Base-by-base conservation (phyloP, 2,329 filamentous ascomycete genomes). In the Chrysoporthe austroafricana region DNA sequence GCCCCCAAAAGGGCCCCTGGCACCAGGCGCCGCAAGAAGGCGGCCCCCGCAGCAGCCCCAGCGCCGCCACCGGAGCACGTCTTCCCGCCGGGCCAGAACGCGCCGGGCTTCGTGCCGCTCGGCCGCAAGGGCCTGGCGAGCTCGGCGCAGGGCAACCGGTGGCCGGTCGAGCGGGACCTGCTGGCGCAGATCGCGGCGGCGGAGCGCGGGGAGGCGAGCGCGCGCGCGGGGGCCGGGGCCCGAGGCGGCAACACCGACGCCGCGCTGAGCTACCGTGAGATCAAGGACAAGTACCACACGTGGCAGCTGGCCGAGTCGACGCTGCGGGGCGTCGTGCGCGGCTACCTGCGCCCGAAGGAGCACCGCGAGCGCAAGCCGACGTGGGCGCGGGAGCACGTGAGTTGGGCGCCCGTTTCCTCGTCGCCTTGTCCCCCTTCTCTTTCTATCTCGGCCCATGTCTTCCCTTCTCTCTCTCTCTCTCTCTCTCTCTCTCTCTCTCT, bases 361-460 rank as follows among this genome's bases (percentile, higher is more conserved):
- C 66, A 69, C 21, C 36, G 58, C n/a, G 50, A 62, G 52, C 43
- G 36, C 39, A 46, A 34, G 46, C 67, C 67, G 39, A 66, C 46
- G n/a, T 63, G 63, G 59, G 34, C 48, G 4, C 26, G 9, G n/a
- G n/a, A 65, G 43, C 63, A 65, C 18, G 63, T 65, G 26, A 60
- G 63, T 65, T 6, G 16, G 44, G 21, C n/a, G 18, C 21, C 36
- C 36, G 39, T 14, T 18, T 26, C 26, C 26, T 26, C 26, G 26
- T 26, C 26, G 26, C 26, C 26, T 26, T 0, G 26, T 26, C 26
- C 26, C 26, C 26, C 0, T 26, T 26, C 0, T 26, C 26, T 26
- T 57, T 34, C 54, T 14, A 1, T 18, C 2, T 8, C 9, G 43
- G 14, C 39, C n/a, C n/a, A 14, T 42, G 18, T 43, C 13, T 60